Evolutionary conservation across 2,329 filamentous ascomycete species (phyloP).

Genomic region (Xylariaceae sp.): DNA sequence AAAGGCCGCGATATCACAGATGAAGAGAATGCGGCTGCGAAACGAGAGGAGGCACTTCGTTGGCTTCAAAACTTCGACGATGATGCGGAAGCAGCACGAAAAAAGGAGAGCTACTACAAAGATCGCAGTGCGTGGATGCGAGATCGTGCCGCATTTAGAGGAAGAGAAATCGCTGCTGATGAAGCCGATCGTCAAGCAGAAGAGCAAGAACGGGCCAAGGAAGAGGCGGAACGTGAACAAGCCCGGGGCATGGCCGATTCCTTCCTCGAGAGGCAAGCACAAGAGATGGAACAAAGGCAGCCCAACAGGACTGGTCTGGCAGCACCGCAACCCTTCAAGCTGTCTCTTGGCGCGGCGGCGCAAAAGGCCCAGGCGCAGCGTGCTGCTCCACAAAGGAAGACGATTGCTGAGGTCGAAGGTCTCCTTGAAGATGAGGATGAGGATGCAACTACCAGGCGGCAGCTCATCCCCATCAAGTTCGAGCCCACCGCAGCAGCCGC

Average conservation of each 20-base stretch:
- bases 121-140: constrained; percentile 86
- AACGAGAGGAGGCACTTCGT: constrained; percentile 72
- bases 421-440: constrained; percentile 95
- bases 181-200: constrained; percentile 84
- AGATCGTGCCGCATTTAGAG: constrained; percentile 76
- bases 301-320: constrained; percentile 46
- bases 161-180: constrained; percentile 77
- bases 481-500: constrained; percentile 71
- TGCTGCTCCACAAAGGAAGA: constrained; percentile 69
- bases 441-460: constrained; percentile 71
- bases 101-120: constrained; percentile 81
- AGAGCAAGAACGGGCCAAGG: constrained; percentile 73
- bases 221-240: constrained; percentile 75
- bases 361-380: constrained; percentile 70
- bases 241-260: constrained; percentile 86
- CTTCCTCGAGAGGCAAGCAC: constrained; percentile 84
- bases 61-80: constrained; percentile 86
- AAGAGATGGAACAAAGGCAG: constrained; percentile 69
- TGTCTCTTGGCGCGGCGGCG: constrained; percentile 88
- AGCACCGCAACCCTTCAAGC: constrained; percentile 83
- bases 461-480: constrained; percentile 83
- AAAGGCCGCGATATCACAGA: constrained; percentile 81
- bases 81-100: constrained; percentile 77
- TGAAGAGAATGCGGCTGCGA: constrained; percentile 66
- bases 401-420: constrained; percentile 91